These are phyloP conservation scores for fission yeast (Schizosaccharomyces pombe) DNA, from an alignment of 805 yeast species.

Conservation along the genomic window ASM294v3 CU329670.1:1057001-1057500, in stretches of 20 bases:
- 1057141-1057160: background rate
- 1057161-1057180: background rate
- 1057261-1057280: background rate
- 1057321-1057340: too few species aligned
- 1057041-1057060: slow-evolving; percentile 8
- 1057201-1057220: background rate
- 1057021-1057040: slow-evolving; percentile 60
- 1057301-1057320: too few species aligned
- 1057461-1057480: too few species aligned
- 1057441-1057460: too few species aligned
- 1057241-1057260: background rate
- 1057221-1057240: background rate
- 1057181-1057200: background rate
- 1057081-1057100: background rate
- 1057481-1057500: too few species aligned
- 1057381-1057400: too few species aligned
- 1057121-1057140: background rate
- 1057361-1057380: too few species aligned
- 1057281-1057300: background rate
- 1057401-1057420: too few species aligned
- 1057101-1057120: background rate
- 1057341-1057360: too few species aligned
- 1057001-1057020: slow-evolving; percentile 49
- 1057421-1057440: too few species aligned
- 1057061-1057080: background rate